A percentile compares a stretch with the other conserved stretches of the same genome.
Evolutionary conservation across 2,329 filamentous ascomycete genomes (phyloP).

Genomic region (Aureobasidium leucospermi): DNA sequence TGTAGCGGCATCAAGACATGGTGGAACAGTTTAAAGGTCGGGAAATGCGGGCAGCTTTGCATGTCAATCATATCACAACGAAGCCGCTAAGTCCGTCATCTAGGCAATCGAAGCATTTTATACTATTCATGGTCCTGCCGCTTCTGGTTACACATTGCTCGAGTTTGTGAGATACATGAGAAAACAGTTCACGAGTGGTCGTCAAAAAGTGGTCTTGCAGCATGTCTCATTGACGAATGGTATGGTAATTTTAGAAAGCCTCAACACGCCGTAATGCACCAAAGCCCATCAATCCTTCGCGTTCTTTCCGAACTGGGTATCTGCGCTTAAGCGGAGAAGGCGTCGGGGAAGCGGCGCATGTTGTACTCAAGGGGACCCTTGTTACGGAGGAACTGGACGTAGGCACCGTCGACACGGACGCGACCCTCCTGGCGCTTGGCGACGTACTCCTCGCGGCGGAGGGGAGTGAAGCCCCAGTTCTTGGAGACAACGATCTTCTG

Average conservation of each 20-base stretch:
- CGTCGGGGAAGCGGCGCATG: slow-evolving; percentile 90
- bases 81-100: neutral
- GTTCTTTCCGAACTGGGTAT: neutral
- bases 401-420: slow-evolving; percentile 96
- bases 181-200: neutral
- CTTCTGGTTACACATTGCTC: too few species aligned
- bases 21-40: neutral
- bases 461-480: slow-evolving; percentile 99
- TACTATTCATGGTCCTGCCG: neutral
- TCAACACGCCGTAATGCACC: slow-evolving; percentile 14
- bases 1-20: slow-evolving; percentile 14
- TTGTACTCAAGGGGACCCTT: slow-evolving; percentile 79
- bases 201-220: slow-evolving; percentile 9
- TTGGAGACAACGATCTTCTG: slow-evolving; percentile 99
- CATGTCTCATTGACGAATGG: slow-evolving; percentile 15
- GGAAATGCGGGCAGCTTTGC: slow-evolving; percentile 5
- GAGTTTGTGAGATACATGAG: neutral
- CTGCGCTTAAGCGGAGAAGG: slow-evolving; percentile 53
- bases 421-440: slow-evolving; percentile 88
- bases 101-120: neutral
- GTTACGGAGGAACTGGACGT: slow-evolving; percentile 98
- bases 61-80: neutral
- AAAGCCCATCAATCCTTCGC: slow-evolving; percentile 8
- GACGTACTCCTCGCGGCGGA: slow-evolving; percentile 95
- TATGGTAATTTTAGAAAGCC: slow-evolving; percentile 15